Percentiles rank a stretch among this genome's conserved stretches.
phyloP scores from a whole-genome alignment of 495 filamentous ascomycete genomes.

The Penicillium canariense region DNA sequence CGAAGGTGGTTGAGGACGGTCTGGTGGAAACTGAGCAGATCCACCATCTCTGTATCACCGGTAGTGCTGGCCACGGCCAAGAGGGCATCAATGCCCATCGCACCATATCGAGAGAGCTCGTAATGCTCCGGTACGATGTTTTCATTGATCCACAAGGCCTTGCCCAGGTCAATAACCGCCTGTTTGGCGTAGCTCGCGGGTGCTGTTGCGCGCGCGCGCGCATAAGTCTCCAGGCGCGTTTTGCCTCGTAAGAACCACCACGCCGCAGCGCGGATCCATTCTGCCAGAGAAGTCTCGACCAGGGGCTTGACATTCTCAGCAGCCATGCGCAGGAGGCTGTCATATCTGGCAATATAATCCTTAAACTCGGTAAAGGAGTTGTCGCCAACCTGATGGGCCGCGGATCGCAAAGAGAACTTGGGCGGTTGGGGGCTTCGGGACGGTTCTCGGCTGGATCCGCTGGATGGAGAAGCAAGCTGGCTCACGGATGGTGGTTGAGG shows the following conservation, averaged over 20 bases:
- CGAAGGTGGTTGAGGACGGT: constrained; percentile 59
- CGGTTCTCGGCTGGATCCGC: constrained; percentile 19
- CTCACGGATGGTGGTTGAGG: constrained; percentile 4
- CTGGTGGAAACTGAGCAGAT: constrained; percentile 53
- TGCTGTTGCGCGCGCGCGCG: constrained; percentile 55
- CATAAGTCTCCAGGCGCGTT: constrained; percentile 64
- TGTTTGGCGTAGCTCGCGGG: constrained; percentile 47
- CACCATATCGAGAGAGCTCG: constrained; percentile 49
- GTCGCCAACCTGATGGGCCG: constrained; percentile 51
- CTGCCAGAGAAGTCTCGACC: constrained; percentile 53
- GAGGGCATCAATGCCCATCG: constrained; percentile 44
- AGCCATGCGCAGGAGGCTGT: constrained; percentile 65
- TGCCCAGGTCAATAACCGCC: constrained; percentile 76
- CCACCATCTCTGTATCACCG: constrained; percentile 46
- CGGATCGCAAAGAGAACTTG: constrained; percentile 38
- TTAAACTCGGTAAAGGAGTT: constrained; percentile 68
- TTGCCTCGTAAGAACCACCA: constrained; percentile 91
- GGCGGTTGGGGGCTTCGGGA: constrained; percentile 34
- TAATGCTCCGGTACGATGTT: constrained; percentile 56
- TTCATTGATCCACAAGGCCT: constrained; percentile 76
- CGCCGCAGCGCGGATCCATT: constrained; percentile 66
- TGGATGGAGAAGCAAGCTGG: constrained; percentile 16
- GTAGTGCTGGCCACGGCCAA: constrained; percentile 44
- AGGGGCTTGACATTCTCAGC: constrained; percentile 67
- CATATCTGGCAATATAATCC: constrained; percentile 61